phyloP scores from a whole-genome alignment of 768 basidiomycete species.

The Russula foetens region DNA sequence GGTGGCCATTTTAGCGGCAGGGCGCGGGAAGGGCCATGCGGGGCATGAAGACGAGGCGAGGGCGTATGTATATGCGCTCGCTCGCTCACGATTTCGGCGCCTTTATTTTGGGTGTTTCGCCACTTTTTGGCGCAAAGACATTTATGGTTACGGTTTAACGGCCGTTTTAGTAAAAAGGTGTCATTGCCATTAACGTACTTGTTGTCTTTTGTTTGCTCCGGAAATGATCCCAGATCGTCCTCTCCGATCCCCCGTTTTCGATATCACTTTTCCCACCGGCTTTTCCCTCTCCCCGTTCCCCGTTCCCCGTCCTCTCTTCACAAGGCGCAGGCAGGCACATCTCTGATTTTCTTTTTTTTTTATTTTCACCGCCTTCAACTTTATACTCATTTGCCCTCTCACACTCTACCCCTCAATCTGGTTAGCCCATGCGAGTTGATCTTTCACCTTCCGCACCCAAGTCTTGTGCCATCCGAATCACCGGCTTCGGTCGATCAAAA shows the following conservation, averaged over 20 bases:
- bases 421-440: not conserved
- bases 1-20: constrained; percentile 2
- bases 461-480: too few species aligned
- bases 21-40: not conserved
- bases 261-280: not conserved
- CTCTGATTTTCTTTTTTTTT: not conserved
- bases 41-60: too few species aligned
- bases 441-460: too few species aligned
- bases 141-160: constrained; percentile 7
- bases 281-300: not conserved
- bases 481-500: not conserved
- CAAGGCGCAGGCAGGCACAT: not conserved
- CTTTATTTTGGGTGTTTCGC: too few species aligned
- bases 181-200: not conserved
- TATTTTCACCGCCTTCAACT: not conserved
- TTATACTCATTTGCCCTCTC: not conserved
- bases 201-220: not conserved
- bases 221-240: constrained; percentile 10
- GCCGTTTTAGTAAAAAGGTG: not conserved
- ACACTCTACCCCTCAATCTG: not conserved
- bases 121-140: not conserved
- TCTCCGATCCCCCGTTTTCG: not conserved
- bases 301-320: not conserved
- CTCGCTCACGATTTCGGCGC: too few species aligned
- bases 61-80: constrained; percentile 15